Conservation (phyloP, 345 rosid species). For the Zanthoxylum bungeanum region DNA sequence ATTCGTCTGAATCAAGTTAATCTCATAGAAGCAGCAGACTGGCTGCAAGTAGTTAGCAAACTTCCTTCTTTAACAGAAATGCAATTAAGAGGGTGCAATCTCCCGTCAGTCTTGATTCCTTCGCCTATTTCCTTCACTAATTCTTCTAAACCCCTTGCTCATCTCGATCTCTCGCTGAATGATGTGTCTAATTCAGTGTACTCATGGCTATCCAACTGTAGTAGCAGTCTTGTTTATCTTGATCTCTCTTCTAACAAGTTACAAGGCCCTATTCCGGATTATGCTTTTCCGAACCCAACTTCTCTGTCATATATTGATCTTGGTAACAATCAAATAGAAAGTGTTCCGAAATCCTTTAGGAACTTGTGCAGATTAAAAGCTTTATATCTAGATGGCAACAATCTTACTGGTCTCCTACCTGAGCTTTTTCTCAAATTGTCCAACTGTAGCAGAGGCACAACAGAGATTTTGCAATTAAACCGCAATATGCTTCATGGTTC, state of each 20-base stretch:
- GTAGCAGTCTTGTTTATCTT: background rate
- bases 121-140: background rate
- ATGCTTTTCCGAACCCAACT: background rate
- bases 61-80: conserved; percentile 16
- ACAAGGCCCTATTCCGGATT: background rate
- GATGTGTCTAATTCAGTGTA: conserved; percentile 1
- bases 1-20: conserved; percentile 2
- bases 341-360: conserved; percentile 10
- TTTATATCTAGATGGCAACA: conserved; percentile 8
- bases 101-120: background rate
- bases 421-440: background rate
- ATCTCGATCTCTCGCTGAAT: conserved; percentile 1
- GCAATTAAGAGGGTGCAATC: background rate
- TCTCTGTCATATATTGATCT: background rate
- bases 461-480: conserved; percentile 15
- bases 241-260: conserved; percentile 5
- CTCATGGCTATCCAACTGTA: conserved; percentile 13
- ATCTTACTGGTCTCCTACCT: conserved; percentile 5
- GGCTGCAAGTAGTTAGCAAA: conserved; percentile 12
- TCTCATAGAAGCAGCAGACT: conserved; percentile 10
- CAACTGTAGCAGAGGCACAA: conserved; percentile 7
- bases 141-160: background rate
- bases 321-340: background rate
- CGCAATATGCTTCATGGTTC: conserved; percentile 15
- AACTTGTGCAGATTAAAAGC: conserved; percentile 16